phyloP scores from a whole-genome alignment of 306 rosid species.

The Benincasa hispida region DNA sequence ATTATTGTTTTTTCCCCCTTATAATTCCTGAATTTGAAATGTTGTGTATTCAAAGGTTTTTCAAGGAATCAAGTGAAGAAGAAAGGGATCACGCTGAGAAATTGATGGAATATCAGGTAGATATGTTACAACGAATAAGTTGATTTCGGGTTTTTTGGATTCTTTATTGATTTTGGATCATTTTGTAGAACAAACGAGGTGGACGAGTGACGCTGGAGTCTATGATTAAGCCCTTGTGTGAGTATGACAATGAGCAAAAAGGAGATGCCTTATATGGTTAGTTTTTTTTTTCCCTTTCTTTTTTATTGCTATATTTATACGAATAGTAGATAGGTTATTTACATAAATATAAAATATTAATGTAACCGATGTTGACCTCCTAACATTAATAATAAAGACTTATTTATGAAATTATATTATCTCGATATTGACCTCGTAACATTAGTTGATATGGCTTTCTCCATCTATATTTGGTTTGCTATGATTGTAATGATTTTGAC shows the following conservation, averaged over 20 bases:
- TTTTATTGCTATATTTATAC: background rate
- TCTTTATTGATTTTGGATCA: background rate
- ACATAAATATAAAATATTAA: background rate
- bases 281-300: background rate
- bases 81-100: slow-evolving; percentile 93
- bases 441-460: background rate
- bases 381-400: background rate
- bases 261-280: slow-evolving; percentile 72
- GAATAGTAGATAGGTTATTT: background rate
- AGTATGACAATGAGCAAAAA: slow-evolving; percentile 48
- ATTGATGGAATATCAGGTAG: slow-evolving; percentile 87
- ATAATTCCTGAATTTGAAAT: background rate
- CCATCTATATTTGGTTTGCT: background rate
- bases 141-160: background rate
- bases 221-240: slow-evolving; percentile 56
- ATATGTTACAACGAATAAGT: background rate
- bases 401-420: background rate
- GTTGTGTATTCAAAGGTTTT: slow-evolving; percentile 35
- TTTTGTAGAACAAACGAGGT: slow-evolving; percentile 65
- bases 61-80: slow-evolving; percentile 86
- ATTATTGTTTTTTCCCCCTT: background rate
- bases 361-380: background rate
- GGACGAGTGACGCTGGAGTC: slow-evolving; percentile 74
- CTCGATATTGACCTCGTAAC: too few relatives aligned
- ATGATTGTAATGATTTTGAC: background rate